phyloP scores from a whole-genome alignment of 495 filamentous ascomycete species.

The Chaetomium cochliodes region DNA sequence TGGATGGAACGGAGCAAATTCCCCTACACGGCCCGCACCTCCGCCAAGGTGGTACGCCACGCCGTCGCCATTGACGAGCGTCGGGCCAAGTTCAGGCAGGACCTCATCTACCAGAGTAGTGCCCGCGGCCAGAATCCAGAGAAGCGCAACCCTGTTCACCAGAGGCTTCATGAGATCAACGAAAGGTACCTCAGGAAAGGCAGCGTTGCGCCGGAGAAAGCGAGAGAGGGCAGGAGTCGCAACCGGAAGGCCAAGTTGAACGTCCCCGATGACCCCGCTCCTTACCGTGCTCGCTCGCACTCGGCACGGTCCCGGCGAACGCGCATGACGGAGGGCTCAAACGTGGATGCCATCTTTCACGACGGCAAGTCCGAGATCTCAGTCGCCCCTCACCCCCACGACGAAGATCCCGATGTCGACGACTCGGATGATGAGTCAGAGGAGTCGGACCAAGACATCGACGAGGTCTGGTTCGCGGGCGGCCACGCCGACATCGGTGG shows the following conservation, averaged over 20 bases:
- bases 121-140: constrained; percentile 38
- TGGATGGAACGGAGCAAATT: constrained; percentile 84
- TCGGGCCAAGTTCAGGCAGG: constrained; percentile 66
- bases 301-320: constrained; percentile 32
- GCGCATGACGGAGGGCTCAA: constrained; percentile 14
- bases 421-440: constrained; percentile 47
- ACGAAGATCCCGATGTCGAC: constrained; percentile 39
- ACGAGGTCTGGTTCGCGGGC: constrained; percentile 83
- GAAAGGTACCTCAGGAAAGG: constrained; percentile 39
- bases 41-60: constrained; percentile 66
- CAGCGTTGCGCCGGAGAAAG: neutral
- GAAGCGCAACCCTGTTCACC: constrained; percentile 37
- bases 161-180: constrained; percentile 44
- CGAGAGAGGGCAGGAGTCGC: constrained; percentile 11
- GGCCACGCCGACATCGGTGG: constrained; percentile 83
- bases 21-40: constrained; percentile 77
- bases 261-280: constrained; percentile 28
- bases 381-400: constrained; percentile 29
- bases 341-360: constrained; percentile 5
- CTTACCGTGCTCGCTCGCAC: constrained; percentile 49
- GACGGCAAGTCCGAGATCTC: constrained; percentile 34
- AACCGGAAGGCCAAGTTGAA: constrained; percentile 24
- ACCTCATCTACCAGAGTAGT: constrained; percentile 63
- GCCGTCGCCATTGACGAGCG: constrained; percentile 79
- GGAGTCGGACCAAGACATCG: constrained; percentile 66